These are phyloP conservation scores for Thielaviopsis euricoi DNA, from an alignment of 2,329 filamentous ascomycete genomes.

Conservation along the genomic window DNA sequence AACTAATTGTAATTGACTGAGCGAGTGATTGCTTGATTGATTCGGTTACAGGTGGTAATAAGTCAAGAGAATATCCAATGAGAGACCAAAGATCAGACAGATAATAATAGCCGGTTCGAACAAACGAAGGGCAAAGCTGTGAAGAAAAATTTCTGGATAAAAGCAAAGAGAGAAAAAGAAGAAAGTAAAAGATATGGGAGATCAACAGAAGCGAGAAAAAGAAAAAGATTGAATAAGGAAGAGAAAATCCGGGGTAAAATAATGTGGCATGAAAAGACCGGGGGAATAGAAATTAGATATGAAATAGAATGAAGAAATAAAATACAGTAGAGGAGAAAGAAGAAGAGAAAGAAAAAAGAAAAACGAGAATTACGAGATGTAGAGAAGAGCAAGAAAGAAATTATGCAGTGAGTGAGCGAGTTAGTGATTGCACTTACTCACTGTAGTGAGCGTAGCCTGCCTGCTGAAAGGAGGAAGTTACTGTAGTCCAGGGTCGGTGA, in stretches of 20 bases:
- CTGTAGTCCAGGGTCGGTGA: no score
- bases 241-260: background rate
- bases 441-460: no score
- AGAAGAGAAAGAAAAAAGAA: background rate
- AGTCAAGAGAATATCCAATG: background rate
- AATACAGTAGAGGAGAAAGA: background rate
- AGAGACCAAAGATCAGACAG: no score
- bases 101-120: background rate
- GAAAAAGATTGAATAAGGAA: background rate
- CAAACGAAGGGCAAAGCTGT: background rate
- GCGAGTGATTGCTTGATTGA: background rate
- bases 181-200: background rate
- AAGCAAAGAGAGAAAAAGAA: background rate
- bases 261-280: background rate
- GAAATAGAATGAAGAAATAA: background rate
- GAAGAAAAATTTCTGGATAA: background rate
- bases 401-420: no score
- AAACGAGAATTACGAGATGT: no score
- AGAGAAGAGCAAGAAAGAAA: no score
- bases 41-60: background rate
- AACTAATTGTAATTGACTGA: no score
- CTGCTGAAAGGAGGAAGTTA: no score
- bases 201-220: background rate
- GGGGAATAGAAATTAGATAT: background rate
- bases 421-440: no score